Evolutionary conservation across 1,139 yeast genomes (phyloP).

Genomic region (Candida sanyaensis): DNA sequence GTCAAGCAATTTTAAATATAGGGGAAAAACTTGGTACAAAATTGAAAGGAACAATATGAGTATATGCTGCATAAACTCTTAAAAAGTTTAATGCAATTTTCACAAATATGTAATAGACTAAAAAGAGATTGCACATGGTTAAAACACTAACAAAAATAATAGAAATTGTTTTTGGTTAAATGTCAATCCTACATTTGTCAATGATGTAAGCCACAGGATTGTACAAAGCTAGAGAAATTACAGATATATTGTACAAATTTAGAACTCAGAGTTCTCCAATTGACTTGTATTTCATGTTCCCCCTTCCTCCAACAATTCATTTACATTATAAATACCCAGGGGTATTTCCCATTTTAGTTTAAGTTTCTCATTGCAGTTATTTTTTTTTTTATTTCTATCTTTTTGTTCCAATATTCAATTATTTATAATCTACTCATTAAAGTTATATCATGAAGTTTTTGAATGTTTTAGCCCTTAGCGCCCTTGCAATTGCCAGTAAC

Average conservation of each 20-base stretch:
- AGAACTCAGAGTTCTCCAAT: too few relatives aligned
- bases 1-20: neutral
- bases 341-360: neutral
- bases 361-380: neutral
- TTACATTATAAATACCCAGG: neutral
- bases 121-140: neutral
- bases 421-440: neutral
- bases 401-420: too few relatives aligned
- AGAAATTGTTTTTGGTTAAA: neutral
- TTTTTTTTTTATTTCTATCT: neutral
- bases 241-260: too few relatives aligned
- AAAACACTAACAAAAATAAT: neutral
- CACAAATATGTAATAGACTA: too few relatives aligned
- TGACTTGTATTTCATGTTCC: too few relatives aligned
- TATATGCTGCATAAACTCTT: neutral
- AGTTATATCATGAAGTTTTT: constrained; percentile 3
- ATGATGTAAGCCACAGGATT: neutral
- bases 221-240: neutral
- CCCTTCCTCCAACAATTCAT: too few relatives aligned
- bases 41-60: neutral
- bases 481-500: constrained; percentile 17
- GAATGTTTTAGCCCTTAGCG: constrained; percentile 15
- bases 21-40: neutral
- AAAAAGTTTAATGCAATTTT: neutral
- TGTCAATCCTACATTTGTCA: neutral